A percentile compares a stretch with the other conserved stretches of the same genome.
Conservation (phyloP, 805 yeast species). For the Yarrowia sp. region DNA sequence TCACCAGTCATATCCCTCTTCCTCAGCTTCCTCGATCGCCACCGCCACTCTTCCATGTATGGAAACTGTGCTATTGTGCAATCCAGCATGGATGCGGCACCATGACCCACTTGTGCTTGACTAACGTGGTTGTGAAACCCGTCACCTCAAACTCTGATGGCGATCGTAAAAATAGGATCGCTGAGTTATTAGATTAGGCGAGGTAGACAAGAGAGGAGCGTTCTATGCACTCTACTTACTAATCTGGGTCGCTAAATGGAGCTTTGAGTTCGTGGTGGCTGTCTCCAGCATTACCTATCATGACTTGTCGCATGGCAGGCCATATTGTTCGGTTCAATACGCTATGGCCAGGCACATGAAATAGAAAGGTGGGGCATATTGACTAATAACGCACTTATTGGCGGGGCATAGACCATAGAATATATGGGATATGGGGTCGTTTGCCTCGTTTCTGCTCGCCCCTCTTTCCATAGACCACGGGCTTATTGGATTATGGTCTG, state of each 20-base stretch:
- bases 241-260: too few relatives aligned
- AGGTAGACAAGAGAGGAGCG: too few relatives aligned
- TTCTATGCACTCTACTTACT: too few relatives aligned
- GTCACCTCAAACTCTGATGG: conserved; percentile 10
- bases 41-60: conserved; percentile 28
- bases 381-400: not conserved
- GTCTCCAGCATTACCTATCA: too few relatives aligned
- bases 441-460: not conserved
- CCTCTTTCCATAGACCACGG: not conserved
- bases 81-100: conserved; percentile 23
- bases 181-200: not conserved
- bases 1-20: not conserved
- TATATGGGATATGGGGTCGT: not conserved
- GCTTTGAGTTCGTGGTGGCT: too few relatives aligned
- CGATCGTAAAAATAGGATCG: not conserved
- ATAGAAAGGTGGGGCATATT: not conserved
- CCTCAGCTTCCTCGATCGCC: conserved; percentile 4
- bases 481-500: not conserved
- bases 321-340: too few relatives aligned
- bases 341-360: conserved; percentile 15
- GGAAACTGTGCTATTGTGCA: conserved; percentile 29
- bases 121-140: conserved; percentile 6
- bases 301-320: too few relatives aligned
- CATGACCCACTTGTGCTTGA: conserved; percentile 16
- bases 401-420: not conserved